These are phyloP conservation scores for Diutina catenulata DNA, from an alignment of 1,139 yeast genomes.

Conservation along the genomic window DNA sequence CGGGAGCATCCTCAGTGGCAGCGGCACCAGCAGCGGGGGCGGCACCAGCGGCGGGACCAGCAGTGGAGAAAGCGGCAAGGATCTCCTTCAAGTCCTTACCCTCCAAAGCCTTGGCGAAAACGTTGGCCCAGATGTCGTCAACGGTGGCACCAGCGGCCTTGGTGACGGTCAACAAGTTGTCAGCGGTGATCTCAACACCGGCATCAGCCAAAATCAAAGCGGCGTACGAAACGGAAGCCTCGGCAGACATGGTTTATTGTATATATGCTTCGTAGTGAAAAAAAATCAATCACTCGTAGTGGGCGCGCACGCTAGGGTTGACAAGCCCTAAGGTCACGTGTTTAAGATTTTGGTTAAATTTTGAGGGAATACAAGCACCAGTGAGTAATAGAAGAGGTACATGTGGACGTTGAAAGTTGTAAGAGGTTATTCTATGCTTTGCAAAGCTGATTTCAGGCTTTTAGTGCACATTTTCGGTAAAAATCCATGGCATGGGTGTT, in stretches of 20 bases:
- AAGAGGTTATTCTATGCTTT: too few relatives aligned
- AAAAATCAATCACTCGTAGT: too few relatives aligned
- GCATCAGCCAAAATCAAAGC: constrained; percentile 6
- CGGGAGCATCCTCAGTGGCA: constrained; percentile 4
- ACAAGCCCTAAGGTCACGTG: too few relatives aligned
- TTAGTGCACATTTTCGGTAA: too few relatives aligned
- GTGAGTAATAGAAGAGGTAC: too few relatives aligned
- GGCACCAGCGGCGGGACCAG: constrained; percentile 5
- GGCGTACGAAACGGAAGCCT: constrained; percentile 6
- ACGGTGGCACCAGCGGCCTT: constrained; percentile 5
- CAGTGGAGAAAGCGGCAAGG: constrained; percentile 4
- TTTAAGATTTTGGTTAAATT: too few relatives aligned
- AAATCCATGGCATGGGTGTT: too few relatives aligned
- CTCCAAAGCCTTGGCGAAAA: constrained; percentile 5
- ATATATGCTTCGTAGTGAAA: neutral
- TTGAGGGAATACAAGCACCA: too few relatives aligned
- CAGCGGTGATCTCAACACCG: constrained; percentile 5
- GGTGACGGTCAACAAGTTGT: constrained; percentile 4
- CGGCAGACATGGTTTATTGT: constrained; percentile 4
- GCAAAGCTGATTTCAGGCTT: too few relatives aligned
- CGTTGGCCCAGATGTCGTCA: constrained; percentile 5
- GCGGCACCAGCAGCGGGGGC: constrained; percentile 5
- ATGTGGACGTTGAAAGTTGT: too few relatives aligned
- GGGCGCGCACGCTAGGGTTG: too few relatives aligned
- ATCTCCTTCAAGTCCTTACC: constrained; percentile 5